phyloP scores from a whole-genome alignment of 148 eudicot genomes.

The Vaccinium myrtillus region DNA sequence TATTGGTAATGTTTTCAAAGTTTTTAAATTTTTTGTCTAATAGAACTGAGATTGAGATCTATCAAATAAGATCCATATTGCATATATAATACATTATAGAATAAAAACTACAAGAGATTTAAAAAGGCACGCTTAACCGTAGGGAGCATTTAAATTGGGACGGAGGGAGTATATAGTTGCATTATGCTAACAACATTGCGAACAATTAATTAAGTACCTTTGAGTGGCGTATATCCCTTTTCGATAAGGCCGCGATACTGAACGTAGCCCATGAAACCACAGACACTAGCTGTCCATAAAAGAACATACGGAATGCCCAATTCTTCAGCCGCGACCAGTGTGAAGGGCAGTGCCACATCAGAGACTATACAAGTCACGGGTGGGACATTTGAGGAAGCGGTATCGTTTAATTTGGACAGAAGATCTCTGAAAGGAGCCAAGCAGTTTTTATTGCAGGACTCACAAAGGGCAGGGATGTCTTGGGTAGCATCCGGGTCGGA shows the following conservation, averaged over 20 bases:
- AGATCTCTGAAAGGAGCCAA: slow-evolving; percentile 26
- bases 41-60: too few species aligned
- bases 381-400: slow-evolving; percentile 15
- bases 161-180: too few species aligned
- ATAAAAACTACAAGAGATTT: too few species aligned
- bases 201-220: slow-evolving; percentile 18
- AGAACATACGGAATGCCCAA: slow-evolving; percentile 30
- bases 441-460: slow-evolving; percentile 18
- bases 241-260: slow-evolving; percentile 27
- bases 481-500: slow-evolving; percentile 22
- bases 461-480: slow-evolving; percentile 21
- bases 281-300: slow-evolving; percentile 31
- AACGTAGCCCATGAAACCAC: slow-evolving; percentile 28
- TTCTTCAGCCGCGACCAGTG: slow-evolving; percentile 26
- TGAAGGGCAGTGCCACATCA: slow-evolving; percentile 25
- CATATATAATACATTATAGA: too few species aligned
- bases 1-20: too few species aligned
- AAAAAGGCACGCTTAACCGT: too few species aligned
- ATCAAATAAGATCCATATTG: too few species aligned
- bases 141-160: too few species aligned
- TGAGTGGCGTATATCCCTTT: slow-evolving; percentile 27
- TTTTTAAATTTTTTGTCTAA: too few species aligned
- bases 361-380: slow-evolving; percentile 36
- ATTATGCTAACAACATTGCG: neutral
- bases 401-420: slow-evolving; percentile 17